Evolutionary conservation across 768 basidiomycete genomes (phyloP), one percentile per base, ranked within the genome.

Genomic region (Lentinus tigrinus): DNA sequence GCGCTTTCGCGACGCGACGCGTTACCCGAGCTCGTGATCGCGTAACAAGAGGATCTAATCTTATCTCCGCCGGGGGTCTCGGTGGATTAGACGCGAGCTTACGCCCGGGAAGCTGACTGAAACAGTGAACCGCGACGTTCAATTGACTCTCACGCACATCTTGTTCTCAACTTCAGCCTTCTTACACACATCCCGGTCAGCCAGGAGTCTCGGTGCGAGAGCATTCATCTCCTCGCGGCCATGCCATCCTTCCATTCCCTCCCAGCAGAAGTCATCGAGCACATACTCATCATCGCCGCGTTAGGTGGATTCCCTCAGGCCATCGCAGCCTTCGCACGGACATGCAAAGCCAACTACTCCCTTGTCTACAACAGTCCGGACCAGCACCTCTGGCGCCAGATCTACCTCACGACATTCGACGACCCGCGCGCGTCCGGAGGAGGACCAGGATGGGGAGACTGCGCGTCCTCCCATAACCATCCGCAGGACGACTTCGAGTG

Each of bases 401-500:
- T 77, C 58, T 78, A 76, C 70, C 70, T 77, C 37, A 43, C 59
- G 16, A 47, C 62, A 9, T 77, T 76, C 47, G 77, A 77, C 51
- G 68, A 76, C 58, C 74, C 73, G 1, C 63, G 67, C 7, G 36
- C 37, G 26, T 47, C 39, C n/a, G 50, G 63, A 1, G 56, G 58
- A 2, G 61, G 61, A 2, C 57, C 56, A 2, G 56, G 56, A 6
- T 58, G 61, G 57, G 5, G 11, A 11, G 48, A 63, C 21, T 36
- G 38, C 43, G 54, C n/a, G 40, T 27, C 6, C 52, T 46, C 16
- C 23, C 11, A 47, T 1, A 16, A 24, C 23, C 21, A 14, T 10
- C 27, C 36, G 13, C 43, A 52, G 34, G 47, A 24, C 38, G 42
- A 34, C 0, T 61, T 54, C 27, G 61, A 68, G 49, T 72, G 71